A percentile compares a stretch with the other conserved stretches of the same genome.
phyloP scores from a whole-genome alignment of 768 basidiomycete species.

The Tricholoma sp. region DNA sequence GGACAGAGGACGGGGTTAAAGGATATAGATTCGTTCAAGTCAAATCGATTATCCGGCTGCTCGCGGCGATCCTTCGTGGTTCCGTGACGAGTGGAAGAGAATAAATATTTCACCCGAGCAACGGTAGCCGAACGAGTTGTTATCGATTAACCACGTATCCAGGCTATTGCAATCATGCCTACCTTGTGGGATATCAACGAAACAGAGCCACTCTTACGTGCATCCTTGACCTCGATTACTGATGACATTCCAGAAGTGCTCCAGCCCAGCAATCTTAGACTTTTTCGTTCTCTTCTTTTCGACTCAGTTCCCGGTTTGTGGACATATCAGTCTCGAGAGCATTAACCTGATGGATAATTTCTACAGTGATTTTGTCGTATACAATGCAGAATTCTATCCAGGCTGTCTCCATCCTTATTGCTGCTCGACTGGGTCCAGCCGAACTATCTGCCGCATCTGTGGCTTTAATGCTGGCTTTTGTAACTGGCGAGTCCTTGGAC shows the following conservation, averaged over 20 bases:
- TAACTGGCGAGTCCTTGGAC: conserved; percentile 58
- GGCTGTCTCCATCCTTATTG: conserved; percentile 56
- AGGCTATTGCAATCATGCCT: not conserved
- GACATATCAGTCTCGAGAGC: conserved; percentile 3
- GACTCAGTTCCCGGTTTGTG: conserved; percentile 56
- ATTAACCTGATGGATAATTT: not conserved
- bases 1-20: not conserved
- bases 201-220: not conserved
- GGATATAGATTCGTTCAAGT: not conserved
- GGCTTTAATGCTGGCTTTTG: conserved; percentile 72
- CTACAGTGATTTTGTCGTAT: conserved; percentile 63
- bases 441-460: conserved; percentile 71
- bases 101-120: not conserved
- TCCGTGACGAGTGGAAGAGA: not conserved
- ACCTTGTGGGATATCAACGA: not conserved
- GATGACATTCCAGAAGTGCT: not conserved
- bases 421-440: conserved; percentile 49
- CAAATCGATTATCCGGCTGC: too few relatives aligned
- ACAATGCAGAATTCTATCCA: conserved; percentile 72
- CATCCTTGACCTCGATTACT: not conserved
- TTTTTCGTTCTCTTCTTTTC: conserved; percentile 44
- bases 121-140: not conserved
- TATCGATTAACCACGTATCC: not conserved
- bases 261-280: conserved; percentile 2
- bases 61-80: too few relatives aligned